Conservation (phyloP, 1,139 yeast genomes). For the Yamadazyma triangularis region DNA sequence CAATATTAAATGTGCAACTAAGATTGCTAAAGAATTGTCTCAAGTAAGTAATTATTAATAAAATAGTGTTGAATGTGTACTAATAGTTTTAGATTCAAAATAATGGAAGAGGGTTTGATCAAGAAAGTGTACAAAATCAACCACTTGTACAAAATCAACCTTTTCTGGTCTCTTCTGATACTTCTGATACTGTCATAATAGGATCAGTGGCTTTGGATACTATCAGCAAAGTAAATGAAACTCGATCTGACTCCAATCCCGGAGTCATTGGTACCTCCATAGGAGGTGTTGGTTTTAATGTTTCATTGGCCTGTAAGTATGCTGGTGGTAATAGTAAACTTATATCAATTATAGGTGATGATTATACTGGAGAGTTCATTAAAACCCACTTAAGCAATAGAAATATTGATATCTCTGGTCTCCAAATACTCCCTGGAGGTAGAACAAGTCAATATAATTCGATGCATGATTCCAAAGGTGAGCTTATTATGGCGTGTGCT, state of each 20-base stretch:
- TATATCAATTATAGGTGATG: slow-evolving; percentile 59
- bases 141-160: too few species aligned
- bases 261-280: slow-evolving; percentile 53
- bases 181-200: slow-evolving; percentile 44
- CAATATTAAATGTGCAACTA: slow-evolving; percentile 66
- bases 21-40: slow-evolving; percentile 57
- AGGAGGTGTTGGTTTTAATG: slow-evolving; percentile 86
- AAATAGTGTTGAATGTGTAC: too few species aligned
- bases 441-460: slow-evolving; percentile 72
- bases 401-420: slow-evolving; percentile 37
- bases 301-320: slow-evolving; percentile 51
- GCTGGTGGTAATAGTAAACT: slow-evolving; percentile 33
- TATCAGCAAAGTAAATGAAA: slow-evolving; percentile 39
- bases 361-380: slow-evolving; percentile 47
- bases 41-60: slow-evolving; percentile 24
- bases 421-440: slow-evolving; percentile 19
- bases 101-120: too few species aligned
- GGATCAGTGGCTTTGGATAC: slow-evolving; percentile 81
- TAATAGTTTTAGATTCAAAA: too few species aligned
- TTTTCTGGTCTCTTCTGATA: too few species aligned
- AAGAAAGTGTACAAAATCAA: too few species aligned
- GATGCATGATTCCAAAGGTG: slow-evolving; percentile 59
- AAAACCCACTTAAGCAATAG: slow-evolving; percentile 20
- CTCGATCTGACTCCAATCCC: slow-evolving; percentile 67
- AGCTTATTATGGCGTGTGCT: slow-evolving; percentile 71